These are phyloP conservation scores for Desmodesmus armatus DNA, from an alignment of 139 green algal species.

Conservation along the genomic window DNA sequence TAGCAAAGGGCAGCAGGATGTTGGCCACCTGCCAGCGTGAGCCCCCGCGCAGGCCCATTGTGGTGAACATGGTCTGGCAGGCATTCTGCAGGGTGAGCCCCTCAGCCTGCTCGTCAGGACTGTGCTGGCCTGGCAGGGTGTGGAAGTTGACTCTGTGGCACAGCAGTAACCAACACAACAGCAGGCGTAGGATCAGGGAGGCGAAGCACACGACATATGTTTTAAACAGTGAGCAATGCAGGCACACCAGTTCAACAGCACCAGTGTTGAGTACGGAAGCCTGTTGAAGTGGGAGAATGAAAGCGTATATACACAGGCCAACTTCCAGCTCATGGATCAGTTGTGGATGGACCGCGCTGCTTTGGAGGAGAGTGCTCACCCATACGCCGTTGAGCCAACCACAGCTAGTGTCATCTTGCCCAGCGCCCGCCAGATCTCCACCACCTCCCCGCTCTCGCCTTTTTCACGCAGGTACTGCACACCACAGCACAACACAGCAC, in stretches of 20 bases:
- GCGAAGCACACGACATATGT: too few relatives aligned
- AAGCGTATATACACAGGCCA: not conserved
- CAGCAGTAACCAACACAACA: not conserved
- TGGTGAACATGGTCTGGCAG: constrained; percentile 43
- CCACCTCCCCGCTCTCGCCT: not conserved
- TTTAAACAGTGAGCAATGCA: too few relatives aligned
- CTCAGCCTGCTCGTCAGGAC: not conserved
- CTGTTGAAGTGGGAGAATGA: too few relatives aligned
- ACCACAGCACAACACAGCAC: too few relatives aligned
- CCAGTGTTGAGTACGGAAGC: too few relatives aligned
- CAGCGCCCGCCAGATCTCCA: constrained; percentile 62
- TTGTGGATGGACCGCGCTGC: not conserved
- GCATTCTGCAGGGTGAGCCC: not conserved
- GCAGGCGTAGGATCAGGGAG: not conserved
- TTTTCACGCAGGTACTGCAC: too few relatives aligned
- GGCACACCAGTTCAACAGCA: not conserved
- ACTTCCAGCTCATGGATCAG: not conserved
- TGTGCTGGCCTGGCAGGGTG: not conserved
- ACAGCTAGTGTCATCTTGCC: constrained; percentile 68
- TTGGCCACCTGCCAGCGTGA: constrained; percentile 18
- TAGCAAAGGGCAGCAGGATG: constrained; percentile 43
- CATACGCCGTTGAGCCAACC: constrained; percentile 69
- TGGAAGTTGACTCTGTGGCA: constrained; percentile 24
- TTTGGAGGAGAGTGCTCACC: too few relatives aligned
- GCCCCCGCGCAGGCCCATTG: not conserved